Conservation (phyloP, 176 grass and related monocot genomes). For the Oryza brachyantha region DNA sequence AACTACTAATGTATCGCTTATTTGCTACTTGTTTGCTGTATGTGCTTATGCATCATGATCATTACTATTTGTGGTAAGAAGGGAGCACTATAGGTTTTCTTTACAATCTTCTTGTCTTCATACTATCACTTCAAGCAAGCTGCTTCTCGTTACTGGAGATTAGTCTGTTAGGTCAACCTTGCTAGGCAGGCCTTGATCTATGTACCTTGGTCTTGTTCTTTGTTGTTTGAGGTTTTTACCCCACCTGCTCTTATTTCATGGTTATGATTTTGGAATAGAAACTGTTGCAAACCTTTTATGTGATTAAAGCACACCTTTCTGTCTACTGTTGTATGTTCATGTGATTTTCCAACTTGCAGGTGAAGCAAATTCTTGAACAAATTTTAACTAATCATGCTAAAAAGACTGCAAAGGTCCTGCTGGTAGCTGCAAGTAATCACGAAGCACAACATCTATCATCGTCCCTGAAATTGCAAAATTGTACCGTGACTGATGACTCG, state of each 20-base stretch:
- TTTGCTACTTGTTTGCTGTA: background rate
- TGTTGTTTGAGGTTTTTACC: background rate
- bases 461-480: conserved; percentile 43
- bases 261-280: conserved; percentile 19
- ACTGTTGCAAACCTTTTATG: background rate
- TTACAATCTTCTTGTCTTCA: background rate
- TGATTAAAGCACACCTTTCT: background rate
- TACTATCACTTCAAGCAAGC: background rate
- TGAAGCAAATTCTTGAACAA: conserved; percentile 61
- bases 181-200: background rate
- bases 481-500: conserved; percentile 41
- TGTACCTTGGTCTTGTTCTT: background rate
- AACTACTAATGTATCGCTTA: background rate
- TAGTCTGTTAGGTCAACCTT: background rate
- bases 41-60: background rate
- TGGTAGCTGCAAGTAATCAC: conserved; percentile 41
- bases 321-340: background rate
- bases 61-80: background rate
- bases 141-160: conserved; percentile 7
- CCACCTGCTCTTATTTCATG: background rate
- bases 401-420: conserved; percentile 55
- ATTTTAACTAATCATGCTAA: conserved; percentile 26
- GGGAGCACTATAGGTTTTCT: background rate
- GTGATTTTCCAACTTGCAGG: conserved; percentile 40
- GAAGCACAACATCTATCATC: conserved; percentile 31